Evolutionary conservation across 2,329 filamentous ascomycete species (phyloP).

Genomic region (Fragosphaeria purpurea): DNA sequence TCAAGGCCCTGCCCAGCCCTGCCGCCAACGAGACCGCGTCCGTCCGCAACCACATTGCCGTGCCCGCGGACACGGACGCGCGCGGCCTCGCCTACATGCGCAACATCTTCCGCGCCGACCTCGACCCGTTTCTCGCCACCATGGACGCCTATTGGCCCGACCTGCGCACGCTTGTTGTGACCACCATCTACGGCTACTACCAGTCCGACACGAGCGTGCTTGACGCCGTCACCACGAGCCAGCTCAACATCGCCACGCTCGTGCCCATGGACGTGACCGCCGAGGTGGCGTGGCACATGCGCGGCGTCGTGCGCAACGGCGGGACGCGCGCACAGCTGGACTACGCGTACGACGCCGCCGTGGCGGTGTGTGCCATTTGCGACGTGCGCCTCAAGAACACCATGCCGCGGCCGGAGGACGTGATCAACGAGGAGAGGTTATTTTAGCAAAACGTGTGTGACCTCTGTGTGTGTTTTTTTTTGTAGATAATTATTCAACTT

Average conservation of each 20-base stretch:
- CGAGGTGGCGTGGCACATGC: slow-evolving; percentile 19
- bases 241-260: slow-evolving; percentile 17
- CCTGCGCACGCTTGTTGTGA: slow-evolving; percentile 16
- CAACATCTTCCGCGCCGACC: slow-evolving; percentile 19
- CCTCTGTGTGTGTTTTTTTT: too few species aligned
- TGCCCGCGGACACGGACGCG: slow-evolving; percentile 6
- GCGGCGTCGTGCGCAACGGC: slow-evolving; percentile 16
- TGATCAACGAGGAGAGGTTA: slow-evolving; percentile 12
- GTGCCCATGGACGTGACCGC: slow-evolving; percentile 18
- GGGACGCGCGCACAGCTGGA: slow-evolving; percentile 13
- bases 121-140: slow-evolving; percentile 15
- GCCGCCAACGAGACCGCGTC: slow-evolving; percentile 15
- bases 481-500: background rate
- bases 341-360: slow-evolving; percentile 9
- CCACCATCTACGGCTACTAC: slow-evolving; percentile 18
- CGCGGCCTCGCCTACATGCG: slow-evolving; percentile 17
- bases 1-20: slow-evolving; percentile 12
- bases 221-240: slow-evolving; percentile 15
- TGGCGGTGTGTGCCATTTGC: slow-evolving; percentile 10
- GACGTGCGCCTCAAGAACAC: slow-evolving; percentile 14
- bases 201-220: slow-evolving; percentile 17
- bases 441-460: slow-evolving; percentile 2
- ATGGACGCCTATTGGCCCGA: slow-evolving; percentile 19
- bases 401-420: slow-evolving; percentile 16
- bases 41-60: slow-evolving; percentile 11